These are phyloP conservation scores for Lodderomyces elongisporus DNA, from an alignment of 1,139 yeast species.

Conservation along the genomic window DNA sequence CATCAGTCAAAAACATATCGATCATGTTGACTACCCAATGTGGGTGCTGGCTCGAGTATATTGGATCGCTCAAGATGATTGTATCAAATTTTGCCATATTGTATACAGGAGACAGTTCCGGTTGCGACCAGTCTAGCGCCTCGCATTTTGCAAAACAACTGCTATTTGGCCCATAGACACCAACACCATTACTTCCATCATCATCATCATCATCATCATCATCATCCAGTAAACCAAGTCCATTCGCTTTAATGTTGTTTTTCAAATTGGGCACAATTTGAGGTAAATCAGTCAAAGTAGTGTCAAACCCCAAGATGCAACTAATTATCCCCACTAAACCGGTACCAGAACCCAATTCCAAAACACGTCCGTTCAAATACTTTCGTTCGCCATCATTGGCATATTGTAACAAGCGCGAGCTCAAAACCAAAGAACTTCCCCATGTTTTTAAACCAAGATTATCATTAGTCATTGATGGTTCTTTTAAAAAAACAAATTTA, in stretches of 20 bases:
- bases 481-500: slow-evolving; percentile 47
- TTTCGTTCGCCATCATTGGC: slow-evolving; percentile 5
- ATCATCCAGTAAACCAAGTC: slow-evolving; percentile 15
- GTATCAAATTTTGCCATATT: slow-evolving; percentile 44
- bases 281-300: slow-evolving; percentile 70
- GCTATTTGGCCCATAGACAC: too few relatives aligned
- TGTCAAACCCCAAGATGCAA: slow-evolving; percentile 43
- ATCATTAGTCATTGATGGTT: slow-evolving; percentile 84
- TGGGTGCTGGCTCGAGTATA: slow-evolving; percentile 82
- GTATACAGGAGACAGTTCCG: slow-evolving; percentile 28
- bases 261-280: slow-evolving; percentile 68
- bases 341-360: slow-evolving; percentile 93
- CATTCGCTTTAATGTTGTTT: slow-evolving; percentile 53
- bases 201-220: too few relatives aligned
- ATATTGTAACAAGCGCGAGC: slow-evolving; percentile 44
- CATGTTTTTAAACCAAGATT: slow-evolving; percentile 90
- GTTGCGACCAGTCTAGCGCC: slow-evolving; percentile 75
- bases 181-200: slow-evolving; percentile 5
- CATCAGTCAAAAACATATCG: slow-evolving; percentile 31
- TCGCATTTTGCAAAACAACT: slow-evolving; percentile 17
- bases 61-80: slow-evolving; percentile 78
- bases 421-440: slow-evolving; percentile 81
- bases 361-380: slow-evolving; percentile 38
- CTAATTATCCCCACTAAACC: slow-evolving; percentile 81
- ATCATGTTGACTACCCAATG: slow-evolving; percentile 61